phyloP scores from a whole-genome alignment of 441 rosid genomes.

The Arabidopsis hybrid region DNA sequence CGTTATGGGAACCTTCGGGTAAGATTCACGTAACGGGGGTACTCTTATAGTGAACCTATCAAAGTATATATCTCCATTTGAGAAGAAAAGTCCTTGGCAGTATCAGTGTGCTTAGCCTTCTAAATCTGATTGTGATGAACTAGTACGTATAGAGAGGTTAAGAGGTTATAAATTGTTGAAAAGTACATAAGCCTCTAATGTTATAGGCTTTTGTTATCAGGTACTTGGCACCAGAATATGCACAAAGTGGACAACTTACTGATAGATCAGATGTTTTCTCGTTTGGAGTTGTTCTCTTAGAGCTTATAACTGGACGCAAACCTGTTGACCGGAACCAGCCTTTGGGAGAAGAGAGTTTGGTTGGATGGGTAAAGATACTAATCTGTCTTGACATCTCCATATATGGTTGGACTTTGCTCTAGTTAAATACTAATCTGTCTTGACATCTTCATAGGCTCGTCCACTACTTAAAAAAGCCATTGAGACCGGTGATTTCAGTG shows the following conservation, averaged over 20 bases:
- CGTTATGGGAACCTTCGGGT: slow-evolving; percentile 94
- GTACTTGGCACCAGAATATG: slow-evolving; percentile 75
- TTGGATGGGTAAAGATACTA: slow-evolving; percentile 68
- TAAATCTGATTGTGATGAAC: too few species aligned
- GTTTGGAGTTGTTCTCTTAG: too few species aligned
- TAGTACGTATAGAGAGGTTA: too few species aligned
- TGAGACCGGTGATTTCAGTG: slow-evolving; percentile 67
- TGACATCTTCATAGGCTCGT: slow-evolving; percentile 63
- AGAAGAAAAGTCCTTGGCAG: too few species aligned
- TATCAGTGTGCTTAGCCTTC: too few species aligned
- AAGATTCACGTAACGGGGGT: slow-evolving; percentile 32
- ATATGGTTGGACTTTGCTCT: not conserved
- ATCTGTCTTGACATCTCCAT: slow-evolving; percentile 5
- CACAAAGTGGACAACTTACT: slow-evolving; percentile 78
- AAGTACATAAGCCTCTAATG: too few species aligned
- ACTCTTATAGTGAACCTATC: too few species aligned
- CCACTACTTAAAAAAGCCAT: slow-evolving; percentile 69
- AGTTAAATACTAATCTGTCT: not conserved
- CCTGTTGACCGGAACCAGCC: slow-evolving; percentile 61
- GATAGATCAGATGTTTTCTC: slow-evolving; percentile 65
- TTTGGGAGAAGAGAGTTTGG: slow-evolving; percentile 82
- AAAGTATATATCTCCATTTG: too few species aligned
- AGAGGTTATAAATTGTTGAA: too few species aligned
- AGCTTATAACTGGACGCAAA: too few species aligned
- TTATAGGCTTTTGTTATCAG: too few species aligned